Conservation (phyloP, 148 eudicot species). For the Silene uniflora region DNA sequence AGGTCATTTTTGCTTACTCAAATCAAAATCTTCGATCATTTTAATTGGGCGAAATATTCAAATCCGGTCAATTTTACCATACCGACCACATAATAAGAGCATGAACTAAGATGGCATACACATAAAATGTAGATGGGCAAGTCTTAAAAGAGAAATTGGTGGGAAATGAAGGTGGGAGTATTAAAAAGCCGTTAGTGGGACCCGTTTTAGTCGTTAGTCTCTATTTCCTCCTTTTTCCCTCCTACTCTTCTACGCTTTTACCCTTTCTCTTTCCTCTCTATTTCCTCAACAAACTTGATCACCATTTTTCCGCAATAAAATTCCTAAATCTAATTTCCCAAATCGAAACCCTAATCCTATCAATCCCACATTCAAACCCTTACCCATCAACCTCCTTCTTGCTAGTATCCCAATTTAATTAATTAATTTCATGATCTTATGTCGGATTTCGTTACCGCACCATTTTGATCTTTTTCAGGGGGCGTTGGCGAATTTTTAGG, state of each 20-base stretch:
- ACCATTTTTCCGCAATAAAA: not conserved
- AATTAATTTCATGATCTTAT: not conserved
- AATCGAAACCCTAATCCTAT: conserved; percentile 26
- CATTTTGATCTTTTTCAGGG: not conserved
- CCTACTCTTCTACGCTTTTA: not conserved
- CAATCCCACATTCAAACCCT: not conserved
- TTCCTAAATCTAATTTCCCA: not conserved
- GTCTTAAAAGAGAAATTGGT: too few relatives aligned
- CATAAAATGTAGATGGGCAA: too few relatives aligned
- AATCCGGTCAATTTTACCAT: too few relatives aligned
- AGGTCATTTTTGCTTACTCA: too few relatives aligned
- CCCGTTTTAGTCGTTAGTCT: conserved; percentile 23
- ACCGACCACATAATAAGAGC: too few relatives aligned
- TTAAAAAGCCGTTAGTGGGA: conserved; percentile 25
- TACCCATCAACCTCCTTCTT: not conserved
- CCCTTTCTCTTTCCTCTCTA: conserved; percentile 2
- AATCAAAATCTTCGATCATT: too few relatives aligned
- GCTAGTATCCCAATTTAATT: not conserved
- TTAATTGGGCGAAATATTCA: too few relatives aligned
- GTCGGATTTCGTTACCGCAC: not conserved
- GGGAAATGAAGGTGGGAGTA: conserved; percentile 9
- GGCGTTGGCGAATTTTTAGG: not conserved
- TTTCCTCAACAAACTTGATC: not conserved
- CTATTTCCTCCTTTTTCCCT: conserved; percentile 1
- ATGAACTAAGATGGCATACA: too few relatives aligned